phyloP scores from a whole-genome alignment of 768 basidiomycete genomes.

The Suillus spraguei region DNA sequence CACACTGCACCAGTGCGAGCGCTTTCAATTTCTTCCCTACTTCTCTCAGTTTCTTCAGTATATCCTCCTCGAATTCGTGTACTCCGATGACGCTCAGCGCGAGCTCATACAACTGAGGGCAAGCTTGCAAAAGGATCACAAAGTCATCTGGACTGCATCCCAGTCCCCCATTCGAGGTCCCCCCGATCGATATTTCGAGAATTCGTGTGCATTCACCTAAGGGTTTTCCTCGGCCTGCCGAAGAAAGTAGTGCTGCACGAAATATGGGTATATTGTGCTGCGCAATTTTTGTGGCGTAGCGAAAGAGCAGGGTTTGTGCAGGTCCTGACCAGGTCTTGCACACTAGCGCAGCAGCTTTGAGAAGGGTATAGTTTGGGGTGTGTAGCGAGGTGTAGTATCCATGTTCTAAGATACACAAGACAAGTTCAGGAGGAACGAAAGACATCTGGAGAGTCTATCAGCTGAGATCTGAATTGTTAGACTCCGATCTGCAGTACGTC shows the following conservation, averaged over 20 bases:
- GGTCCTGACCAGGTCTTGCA: slow-evolving; percentile 29
- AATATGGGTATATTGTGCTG: slow-evolving; percentile 15
- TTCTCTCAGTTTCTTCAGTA: slow-evolving; percentile 28
- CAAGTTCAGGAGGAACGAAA: slow-evolving; percentile 25
- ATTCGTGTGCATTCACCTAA: slow-evolving; percentile 24
- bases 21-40: slow-evolving; percentile 33
- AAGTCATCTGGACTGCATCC: slow-evolving; percentile 17
- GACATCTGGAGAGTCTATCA: slow-evolving; percentile 15
- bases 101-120: slow-evolving; percentile 39
- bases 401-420: slow-evolving; percentile 25
- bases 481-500: slow-evolving; percentile 1
- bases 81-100: slow-evolving; percentile 25
- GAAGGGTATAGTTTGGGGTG: slow-evolving; percentile 22
- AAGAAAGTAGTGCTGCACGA: slow-evolving; percentile 18
- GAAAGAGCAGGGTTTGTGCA: slow-evolving; percentile 34
- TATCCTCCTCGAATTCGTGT: slow-evolving; percentile 31
- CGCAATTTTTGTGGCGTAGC: slow-evolving; percentile 16
- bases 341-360: slow-evolving; percentile 28
- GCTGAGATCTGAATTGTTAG: background rate
- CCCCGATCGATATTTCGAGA: slow-evolving; percentile 25
- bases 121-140: slow-evolving; percentile 25
- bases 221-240: slow-evolving; percentile 18
- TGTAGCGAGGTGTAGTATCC: slow-evolving; percentile 26
- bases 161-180: slow-evolving; percentile 1
- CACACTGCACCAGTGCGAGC: slow-evolving; percentile 34